These are phyloP conservation scores for Chlorella ohadii DNA, from an alignment of 139 green algal species.

Conservation along the genomic window DNA sequence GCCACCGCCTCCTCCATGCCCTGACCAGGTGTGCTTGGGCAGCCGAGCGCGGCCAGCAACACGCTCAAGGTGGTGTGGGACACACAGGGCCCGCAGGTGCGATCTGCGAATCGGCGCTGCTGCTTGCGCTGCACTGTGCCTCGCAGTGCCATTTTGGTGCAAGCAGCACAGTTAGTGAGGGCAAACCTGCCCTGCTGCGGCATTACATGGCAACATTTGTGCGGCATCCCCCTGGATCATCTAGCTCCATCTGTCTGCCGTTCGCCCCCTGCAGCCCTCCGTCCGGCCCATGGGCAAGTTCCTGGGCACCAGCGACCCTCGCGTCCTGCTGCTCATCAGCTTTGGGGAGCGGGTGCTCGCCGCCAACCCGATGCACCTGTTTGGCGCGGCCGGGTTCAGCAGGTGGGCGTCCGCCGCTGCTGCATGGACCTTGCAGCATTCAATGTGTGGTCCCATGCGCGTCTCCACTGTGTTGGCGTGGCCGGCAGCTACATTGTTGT, in stretches of 20 bases:
- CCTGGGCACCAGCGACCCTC: background rate
- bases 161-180: too few relatives aligned
- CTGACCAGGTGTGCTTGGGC: background rate
- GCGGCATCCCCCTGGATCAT: too few relatives aligned
- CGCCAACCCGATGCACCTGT: slow-evolving; percentile 1
- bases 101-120: too few relatives aligned
- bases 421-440: too few relatives aligned
- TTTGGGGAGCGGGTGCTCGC: slow-evolving; percentile 9
- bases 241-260: too few relatives aligned
- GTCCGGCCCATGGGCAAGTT: background rate
- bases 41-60: slow-evolving; percentile 24
- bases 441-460: too few relatives aligned
- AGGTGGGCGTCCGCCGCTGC: background rate
- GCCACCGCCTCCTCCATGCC: background rate
- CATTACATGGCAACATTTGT: too few relatives aligned
- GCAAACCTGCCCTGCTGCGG: too few relatives aligned
- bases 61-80: slow-evolving; percentile 12
- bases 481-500: too few relatives aligned
- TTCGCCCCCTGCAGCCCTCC: background rate
- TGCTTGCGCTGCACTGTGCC: too few relatives aligned
- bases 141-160: too few relatives aligned
- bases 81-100: background rate
- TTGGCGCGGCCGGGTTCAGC: background rate
- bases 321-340: background rate
- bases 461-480: too few relatives aligned